phyloP scores from a whole-genome alignment of 2,329 filamentous ascomycete genomes.

The Penicillium italicum region DNA sequence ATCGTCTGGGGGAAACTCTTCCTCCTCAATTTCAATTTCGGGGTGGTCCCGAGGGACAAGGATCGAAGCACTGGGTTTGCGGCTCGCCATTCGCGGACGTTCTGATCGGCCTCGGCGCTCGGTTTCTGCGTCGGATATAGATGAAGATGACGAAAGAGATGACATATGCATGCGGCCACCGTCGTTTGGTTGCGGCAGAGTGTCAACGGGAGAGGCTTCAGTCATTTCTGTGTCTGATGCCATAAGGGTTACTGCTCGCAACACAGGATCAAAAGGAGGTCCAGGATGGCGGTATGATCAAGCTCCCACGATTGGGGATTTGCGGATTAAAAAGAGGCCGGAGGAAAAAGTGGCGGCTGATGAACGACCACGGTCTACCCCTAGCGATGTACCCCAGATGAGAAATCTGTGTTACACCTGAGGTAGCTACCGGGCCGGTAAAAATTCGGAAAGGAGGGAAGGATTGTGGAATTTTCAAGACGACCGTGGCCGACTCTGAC shows the following conservation, averaged over 20 bases:
- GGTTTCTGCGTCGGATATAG: slow-evolving; percentile 46
- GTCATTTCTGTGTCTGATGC: slow-evolving; percentile 37
- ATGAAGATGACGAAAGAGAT: slow-evolving; percentile 46
- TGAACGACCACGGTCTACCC: slow-evolving; percentile 33
- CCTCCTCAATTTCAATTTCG: slow-evolving; percentile 67
- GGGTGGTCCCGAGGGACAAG: slow-evolving; percentile 75
- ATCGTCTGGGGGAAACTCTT: slow-evolving; percentile 79
- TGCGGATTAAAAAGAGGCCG: background rate
- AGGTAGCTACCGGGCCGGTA: slow-evolving; percentile 34
- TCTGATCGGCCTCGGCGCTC: slow-evolving; percentile 46
- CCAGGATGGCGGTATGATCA: slow-evolving; percentile 20
- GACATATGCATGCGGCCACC: slow-evolving; percentile 40
- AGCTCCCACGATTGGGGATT: background rate
- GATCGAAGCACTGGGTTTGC: slow-evolving; percentile 77
- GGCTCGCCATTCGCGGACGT: slow-evolving; percentile 66
- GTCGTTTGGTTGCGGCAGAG: slow-evolving; percentile 40
- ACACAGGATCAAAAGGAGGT: slow-evolving; percentile 18
- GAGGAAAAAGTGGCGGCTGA: slow-evolving; percentile 1
- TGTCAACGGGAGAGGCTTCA: slow-evolving; percentile 38
- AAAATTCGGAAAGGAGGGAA: slow-evolving; percentile 1
- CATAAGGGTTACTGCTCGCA: slow-evolving; percentile 29
- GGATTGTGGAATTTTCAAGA: slow-evolving; percentile 7
- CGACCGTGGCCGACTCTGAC: slow-evolving; percentile 8
- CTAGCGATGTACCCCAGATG: slow-evolving; percentile 38
- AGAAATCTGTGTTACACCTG: slow-evolving; percentile 38